Percentiles rank a stretch among this genome's conserved stretches.
phyloP scores from a whole-genome alignment of 805 yeast genomes.

The Tetrapisispora fleetii region DNA sequence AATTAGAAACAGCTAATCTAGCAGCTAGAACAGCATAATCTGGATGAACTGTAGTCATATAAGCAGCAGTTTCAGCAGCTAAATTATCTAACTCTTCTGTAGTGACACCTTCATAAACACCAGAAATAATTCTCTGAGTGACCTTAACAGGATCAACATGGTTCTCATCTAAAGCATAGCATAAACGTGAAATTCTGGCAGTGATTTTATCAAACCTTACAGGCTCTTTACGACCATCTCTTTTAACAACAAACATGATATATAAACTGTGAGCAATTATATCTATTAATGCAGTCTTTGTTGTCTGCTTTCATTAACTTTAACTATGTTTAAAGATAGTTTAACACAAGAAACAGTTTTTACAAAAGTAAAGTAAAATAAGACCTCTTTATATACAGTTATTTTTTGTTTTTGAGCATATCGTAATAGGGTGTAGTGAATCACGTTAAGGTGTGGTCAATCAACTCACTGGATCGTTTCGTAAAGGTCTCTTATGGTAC shows the following conservation, averaged over 20 bases:
- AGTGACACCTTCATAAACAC: constrained; percentile 95
- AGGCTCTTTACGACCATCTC: constrained; percentile 92
- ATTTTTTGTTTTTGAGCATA: no score
- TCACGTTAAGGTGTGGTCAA: not conserved
- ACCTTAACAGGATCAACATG: constrained; percentile 94
- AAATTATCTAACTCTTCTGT: constrained; percentile 75
- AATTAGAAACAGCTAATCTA: constrained; percentile 85
- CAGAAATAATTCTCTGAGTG: constrained; percentile 90
- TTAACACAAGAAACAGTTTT: no score
- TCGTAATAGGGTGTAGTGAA: not conserved
- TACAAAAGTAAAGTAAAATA: no score
- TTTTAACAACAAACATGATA: constrained; percentile 70
- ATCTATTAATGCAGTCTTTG: not conserved
- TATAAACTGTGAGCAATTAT: not conserved
- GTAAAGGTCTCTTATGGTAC: not conserved
- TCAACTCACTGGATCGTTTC: not conserved
- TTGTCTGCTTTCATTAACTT: no score
- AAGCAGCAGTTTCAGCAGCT: constrained; percentile 96
- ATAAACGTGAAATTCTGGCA: constrained; percentile 84
- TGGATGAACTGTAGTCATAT: constrained; percentile 96
- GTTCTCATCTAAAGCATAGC: constrained; percentile 84
- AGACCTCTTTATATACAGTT: no score
- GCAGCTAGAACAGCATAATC: constrained; percentile 94
- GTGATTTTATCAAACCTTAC: constrained; percentile 95
- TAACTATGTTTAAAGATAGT: no score